A percentile compares a stretch with the other conserved stretches of the same genome.
phyloP scores from a whole-genome alignment of 208 protist species.

The Naegleria lovaniensis region DNA sequence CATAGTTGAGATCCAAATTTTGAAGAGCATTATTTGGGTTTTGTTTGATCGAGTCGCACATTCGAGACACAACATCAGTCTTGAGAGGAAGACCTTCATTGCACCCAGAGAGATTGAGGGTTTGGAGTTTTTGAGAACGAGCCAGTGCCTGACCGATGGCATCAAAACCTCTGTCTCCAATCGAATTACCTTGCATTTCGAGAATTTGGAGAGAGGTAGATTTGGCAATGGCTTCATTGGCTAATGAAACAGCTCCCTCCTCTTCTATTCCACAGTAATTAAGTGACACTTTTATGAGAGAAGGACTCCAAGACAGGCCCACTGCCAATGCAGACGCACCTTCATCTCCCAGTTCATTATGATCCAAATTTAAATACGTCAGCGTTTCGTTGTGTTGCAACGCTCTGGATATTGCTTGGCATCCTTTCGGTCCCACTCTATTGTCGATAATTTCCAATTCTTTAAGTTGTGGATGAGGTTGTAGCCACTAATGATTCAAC shows the following conservation, averaged over 20 bases:
- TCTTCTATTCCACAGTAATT: constrained; percentile 6
- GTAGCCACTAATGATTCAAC: no score
- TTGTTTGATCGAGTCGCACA: neutral
- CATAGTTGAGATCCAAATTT: neutral
- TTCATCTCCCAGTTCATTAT: constrained; percentile 3
- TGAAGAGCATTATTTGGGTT: neutral
- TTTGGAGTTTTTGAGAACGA: neutral
- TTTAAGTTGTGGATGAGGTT: constrained; percentile 2
- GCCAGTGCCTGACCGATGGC: neutral
- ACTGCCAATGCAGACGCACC: neutral
- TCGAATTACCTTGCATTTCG: neutral
- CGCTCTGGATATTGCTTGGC: neutral
- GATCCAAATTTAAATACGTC: neutral
- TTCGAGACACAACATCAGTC: neutral
- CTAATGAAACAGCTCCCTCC: neutral
- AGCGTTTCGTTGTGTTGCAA: constrained; percentile 5
- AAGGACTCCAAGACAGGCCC: neutral
- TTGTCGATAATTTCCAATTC: constrained; percentile 19
- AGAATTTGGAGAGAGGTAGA: neutral
- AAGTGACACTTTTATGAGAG: neutral
- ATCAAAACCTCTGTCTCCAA: neutral
- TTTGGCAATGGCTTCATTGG: neutral
- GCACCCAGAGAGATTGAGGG: neutral
- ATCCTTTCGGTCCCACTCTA: neutral
- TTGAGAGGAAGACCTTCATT: neutral